phyloP scores from a whole-genome alignment of 2,329 filamentous ascomycete species.

The Fusarium sp. region DNA sequence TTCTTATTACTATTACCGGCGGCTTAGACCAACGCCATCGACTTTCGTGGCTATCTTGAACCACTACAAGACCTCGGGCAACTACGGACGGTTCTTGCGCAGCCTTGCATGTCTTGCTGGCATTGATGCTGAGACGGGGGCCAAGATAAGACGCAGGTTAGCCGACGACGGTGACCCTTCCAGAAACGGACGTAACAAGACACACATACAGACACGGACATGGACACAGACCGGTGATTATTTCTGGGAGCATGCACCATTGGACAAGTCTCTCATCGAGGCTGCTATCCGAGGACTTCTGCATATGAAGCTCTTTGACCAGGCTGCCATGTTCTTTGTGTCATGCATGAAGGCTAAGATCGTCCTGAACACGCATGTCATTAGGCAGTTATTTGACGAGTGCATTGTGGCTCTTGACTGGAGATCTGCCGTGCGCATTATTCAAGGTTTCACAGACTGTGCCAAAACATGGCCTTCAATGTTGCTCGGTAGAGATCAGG shows the following conservation, averaged over 20 bases:
- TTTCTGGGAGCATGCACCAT: slow-evolving; percentile 57
- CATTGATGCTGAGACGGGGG: slow-evolving; percentile 55
- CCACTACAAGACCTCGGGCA: slow-evolving; percentile 61
- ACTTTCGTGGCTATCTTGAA: slow-evolving; percentile 65
- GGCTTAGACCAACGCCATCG: slow-evolving; percentile 62
- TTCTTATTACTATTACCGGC: slow-evolving; percentile 61
- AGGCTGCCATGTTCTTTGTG: slow-evolving; percentile 60
- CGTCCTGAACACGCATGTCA: slow-evolving; percentile 49
- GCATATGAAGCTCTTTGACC: slow-evolving; percentile 60
- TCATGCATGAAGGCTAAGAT: slow-evolving; percentile 56
- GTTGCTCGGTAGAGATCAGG: slow-evolving; percentile 43
- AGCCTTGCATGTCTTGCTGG: slow-evolving; percentile 62
- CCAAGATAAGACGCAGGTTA: slow-evolving; percentile 55
- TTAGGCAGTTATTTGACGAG: slow-evolving; percentile 58
- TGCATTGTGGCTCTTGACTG: slow-evolving; percentile 60
- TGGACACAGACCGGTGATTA: slow-evolving; percentile 52
- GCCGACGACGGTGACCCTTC: slow-evolving; percentile 48
- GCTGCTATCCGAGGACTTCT: slow-evolving; percentile 64
- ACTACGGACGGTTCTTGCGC: slow-evolving; percentile 60
- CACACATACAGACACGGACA: slow-evolving; percentile 31
- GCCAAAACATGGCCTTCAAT: slow-evolving; percentile 47
- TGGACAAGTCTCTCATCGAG: slow-evolving; percentile 59
- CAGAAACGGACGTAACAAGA: slow-evolving; percentile 47
- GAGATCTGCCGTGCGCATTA: slow-evolving; percentile 52
- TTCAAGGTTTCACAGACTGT: slow-evolving; percentile 49